Evolutionary conservation across 176 grass and related monocot species (phyloP).

Genomic region (Thalia dealbata): DNA sequence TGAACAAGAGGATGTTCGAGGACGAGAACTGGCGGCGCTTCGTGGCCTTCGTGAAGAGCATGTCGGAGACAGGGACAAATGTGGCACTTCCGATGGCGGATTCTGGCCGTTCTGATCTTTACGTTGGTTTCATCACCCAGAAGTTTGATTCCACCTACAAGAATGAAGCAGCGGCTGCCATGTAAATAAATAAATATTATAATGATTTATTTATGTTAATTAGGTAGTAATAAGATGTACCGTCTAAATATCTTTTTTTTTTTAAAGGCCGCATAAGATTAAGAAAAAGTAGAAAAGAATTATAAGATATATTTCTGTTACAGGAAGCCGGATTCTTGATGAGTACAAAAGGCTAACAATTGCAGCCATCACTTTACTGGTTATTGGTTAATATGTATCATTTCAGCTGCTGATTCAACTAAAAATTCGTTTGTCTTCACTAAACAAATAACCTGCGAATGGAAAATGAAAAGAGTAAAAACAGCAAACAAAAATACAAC

Average conservation of each 20-base stretch:
- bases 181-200: no score
- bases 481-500: no score
- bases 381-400: slow-evolving; percentile 76
- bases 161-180: not conserved
- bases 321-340: no score
- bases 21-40: slow-evolving; percentile 77
- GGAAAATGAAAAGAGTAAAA: not conserved
- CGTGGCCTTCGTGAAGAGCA: slow-evolving; percentile 72
- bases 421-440: slow-evolving; percentile 85
- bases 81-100: slow-evolving; percentile 43
- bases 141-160: not conserved
- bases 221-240: no score
- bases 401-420: slow-evolving; percentile 87
- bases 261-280: no score
- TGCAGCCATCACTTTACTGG: slow-evolving; percentile 58
- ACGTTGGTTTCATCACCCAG: slow-evolving; percentile 57
- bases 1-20: slow-evolving; percentile 89
- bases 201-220: no score
- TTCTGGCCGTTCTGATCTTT: slow-evolving; percentile 68
- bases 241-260: no score
- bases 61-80: slow-evolving; percentile 47
- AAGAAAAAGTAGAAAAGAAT: no score
- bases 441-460: slow-evolving; percentile 59
- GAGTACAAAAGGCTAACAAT: slow-evolving; percentile 39
- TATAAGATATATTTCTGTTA: no score